phyloP scores from a whole-genome alignment of 2,329 filamentous ascomycete genomes.

The Talaromyces funiculosus region DNA sequence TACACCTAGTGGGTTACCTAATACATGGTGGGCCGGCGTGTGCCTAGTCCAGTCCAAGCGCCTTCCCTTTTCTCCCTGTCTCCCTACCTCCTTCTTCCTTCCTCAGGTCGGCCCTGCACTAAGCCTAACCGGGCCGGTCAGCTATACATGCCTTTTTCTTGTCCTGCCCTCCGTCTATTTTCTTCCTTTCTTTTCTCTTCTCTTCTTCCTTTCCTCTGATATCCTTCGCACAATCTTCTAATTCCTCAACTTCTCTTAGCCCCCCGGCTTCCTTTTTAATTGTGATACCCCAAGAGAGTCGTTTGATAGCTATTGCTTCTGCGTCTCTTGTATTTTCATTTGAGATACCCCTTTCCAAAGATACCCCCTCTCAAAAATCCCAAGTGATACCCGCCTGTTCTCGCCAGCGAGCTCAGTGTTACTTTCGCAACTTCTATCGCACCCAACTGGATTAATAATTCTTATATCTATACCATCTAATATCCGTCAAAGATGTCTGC shows the following conservation, averaged over 20 bases:
- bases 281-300: conserved; percentile 33
- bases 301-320: conserved; percentile 28
- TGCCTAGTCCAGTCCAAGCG: neutral
- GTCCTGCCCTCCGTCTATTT: conserved; percentile 23
- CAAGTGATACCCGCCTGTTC: conserved; percentile 14
- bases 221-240: neutral
- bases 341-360: conserved; percentile 29
- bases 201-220: conserved; percentile 16
- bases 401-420: conserved; percentile 13
- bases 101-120: conserved; percentile 1
- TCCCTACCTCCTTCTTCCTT: neutral
- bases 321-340: conserved; percentile 24
- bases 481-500: conserved; percentile 55
- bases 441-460: conserved; percentile 1
- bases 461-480: conserved; percentile 1
- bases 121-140: conserved; percentile 4
- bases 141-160: conserved; percentile 17
- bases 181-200: conserved; percentile 22
- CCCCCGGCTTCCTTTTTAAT: conserved; percentile 22
- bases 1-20: neutral
- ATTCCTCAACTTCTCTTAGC: conserved; percentile 20
- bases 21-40: neutral
- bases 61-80: neutral
- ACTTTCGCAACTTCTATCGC: neutral
- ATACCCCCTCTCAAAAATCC: conserved; percentile 18